phyloP scores from a whole-genome alignment of 108 stramenopile genomes.

The Tribonema minus region DNA sequence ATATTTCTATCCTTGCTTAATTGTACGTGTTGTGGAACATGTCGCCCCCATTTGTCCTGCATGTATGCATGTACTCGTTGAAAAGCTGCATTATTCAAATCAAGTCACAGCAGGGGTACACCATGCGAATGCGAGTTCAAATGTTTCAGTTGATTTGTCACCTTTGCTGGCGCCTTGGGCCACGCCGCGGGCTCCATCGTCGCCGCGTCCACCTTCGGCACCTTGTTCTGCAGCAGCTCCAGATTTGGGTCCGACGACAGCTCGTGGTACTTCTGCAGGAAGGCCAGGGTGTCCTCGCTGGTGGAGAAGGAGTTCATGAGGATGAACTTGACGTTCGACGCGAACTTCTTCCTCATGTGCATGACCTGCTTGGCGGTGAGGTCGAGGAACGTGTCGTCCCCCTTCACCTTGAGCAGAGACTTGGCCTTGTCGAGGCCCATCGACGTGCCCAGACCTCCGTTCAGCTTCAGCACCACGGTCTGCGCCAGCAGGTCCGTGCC shows the following conservation, averaged over 20 bases:
- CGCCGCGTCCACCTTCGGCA: slow-evolving; percentile 87
- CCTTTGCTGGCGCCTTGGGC: slow-evolving; percentile 20
- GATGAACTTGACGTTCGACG: slow-evolving; percentile 92
- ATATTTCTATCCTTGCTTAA: too few relatives aligned
- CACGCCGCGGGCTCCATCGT: slow-evolving; percentile 61
- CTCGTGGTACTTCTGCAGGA: slow-evolving; percentile 72
- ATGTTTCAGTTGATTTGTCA: too few relatives aligned
- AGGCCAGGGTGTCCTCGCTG: slow-evolving; percentile 84
- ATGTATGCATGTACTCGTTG: too few relatives aligned
- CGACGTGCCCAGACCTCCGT: slow-evolving; percentile 97
- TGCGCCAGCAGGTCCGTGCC: slow-evolving; percentile 73
- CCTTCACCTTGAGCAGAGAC: slow-evolving; percentile 91
- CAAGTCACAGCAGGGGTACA: neutral
- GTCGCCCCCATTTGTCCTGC: too few relatives aligned
- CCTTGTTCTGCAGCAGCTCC: slow-evolving; percentile 96
- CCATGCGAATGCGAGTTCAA: slow-evolving; percentile 36
- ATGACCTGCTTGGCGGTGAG: slow-evolving; percentile 92
- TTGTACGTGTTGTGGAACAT: too few relatives aligned
- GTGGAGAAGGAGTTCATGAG: slow-evolving; percentile 99
- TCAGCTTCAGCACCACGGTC: slow-evolving; percentile 96
- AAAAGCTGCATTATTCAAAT: too few relatives aligned
- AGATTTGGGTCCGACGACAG: slow-evolving; percentile 84
- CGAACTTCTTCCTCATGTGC: slow-evolving; percentile 81
- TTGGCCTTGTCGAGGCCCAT: slow-evolving; percentile 99
- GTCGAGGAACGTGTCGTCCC: slow-evolving; percentile 95